Evolutionary conservation across 345 rosid genomes (phyloP), one percentile per base, ranked within the genome.

Genomic region (Kandelia obovata): DNA sequence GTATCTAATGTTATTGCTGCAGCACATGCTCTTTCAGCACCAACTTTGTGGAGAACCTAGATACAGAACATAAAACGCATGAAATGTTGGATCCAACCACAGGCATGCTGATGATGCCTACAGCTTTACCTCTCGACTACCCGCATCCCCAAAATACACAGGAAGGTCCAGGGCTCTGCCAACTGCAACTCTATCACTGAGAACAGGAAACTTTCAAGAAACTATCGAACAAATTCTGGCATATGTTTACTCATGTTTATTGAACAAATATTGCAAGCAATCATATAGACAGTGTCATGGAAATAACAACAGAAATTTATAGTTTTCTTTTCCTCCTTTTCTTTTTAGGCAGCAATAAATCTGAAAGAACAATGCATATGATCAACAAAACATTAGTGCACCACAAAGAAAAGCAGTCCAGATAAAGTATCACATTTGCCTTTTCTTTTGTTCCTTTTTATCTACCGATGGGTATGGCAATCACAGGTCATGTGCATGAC

Each of bases 151-250:
- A 65, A 94, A 94, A 79, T 82, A 94, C 67, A 94, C 99, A 61
- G 99, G 99, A 72, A 94, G 95, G 76, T 88, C 99, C 81, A 94
- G 75, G 69, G 99, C 88, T 72, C 99, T 97, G 30, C 96, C 99
- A 37, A 90, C 53, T 27, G 97, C 83, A 78, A 94, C 99, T 83
- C 99, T 88, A 74, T 94, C 99, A 73, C 99, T 94, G 92, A 69
- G 89, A 75, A 52, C 32, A 17, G 19, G 9, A 74, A 64, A 59
- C 4, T 17, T 73, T 62, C 53, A 31, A 17, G 43, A 67, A 53
- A 68, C 16, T 17, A 60, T 47, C 19, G 65, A 25, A 16, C 21
- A 52, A 53, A 30, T 21, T 27, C 61, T 64, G 35, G 61, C 56
- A 62, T 53, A n/a, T 77, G n/a, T 17, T 3, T 51, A 13, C 43